Evolutionary conservation across 2,329 filamentous ascomycete species (phyloP).

Genomic region (Fusarium sambucinum): DNA sequence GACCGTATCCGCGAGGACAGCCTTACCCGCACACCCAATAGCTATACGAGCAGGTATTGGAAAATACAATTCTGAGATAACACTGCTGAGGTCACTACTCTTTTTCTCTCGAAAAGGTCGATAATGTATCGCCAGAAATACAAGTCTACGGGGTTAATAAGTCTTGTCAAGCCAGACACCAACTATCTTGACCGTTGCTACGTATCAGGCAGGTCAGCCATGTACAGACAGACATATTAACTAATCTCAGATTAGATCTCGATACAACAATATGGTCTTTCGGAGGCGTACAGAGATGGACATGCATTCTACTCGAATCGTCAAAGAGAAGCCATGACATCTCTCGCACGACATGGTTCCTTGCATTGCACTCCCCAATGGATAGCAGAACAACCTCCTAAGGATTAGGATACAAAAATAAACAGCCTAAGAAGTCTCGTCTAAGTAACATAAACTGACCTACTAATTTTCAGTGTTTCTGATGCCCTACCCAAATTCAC

Average conservation of each 20-base stretch:
- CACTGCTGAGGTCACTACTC: not conserved
- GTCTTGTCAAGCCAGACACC: not conserved
- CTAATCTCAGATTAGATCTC: constrained; percentile 5
- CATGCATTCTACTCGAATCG: not conserved
- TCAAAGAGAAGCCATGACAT: constrained; percentile 1
- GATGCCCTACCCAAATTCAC: constrained; percentile 6
- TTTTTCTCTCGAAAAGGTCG: not conserved
- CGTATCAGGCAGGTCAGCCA: not conserved
- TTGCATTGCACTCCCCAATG: constrained; percentile 8
- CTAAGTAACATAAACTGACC: too few relatives aligned
- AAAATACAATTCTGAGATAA: not conserved
- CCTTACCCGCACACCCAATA: not conserved
- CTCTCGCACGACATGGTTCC: constrained; percentile 1
- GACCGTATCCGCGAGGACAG: not conserved
- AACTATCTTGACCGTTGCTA: not conserved
- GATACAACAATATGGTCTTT: not conserved
- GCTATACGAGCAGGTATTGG: not conserved
- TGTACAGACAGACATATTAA: not conserved
- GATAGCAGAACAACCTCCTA: too few relatives aligned
- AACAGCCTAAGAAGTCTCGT: too few relatives aligned
- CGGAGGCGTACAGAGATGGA: not conserved
- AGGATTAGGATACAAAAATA: too few relatives aligned
- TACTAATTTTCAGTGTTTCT: too few relatives aligned
- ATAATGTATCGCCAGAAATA: not conserved
- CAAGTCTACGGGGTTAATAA: not conserved